Base-by-base conservation (phyloP, 176 grass and related monocot species). In the bread wheat (Triticum aestivum) region DNA sequence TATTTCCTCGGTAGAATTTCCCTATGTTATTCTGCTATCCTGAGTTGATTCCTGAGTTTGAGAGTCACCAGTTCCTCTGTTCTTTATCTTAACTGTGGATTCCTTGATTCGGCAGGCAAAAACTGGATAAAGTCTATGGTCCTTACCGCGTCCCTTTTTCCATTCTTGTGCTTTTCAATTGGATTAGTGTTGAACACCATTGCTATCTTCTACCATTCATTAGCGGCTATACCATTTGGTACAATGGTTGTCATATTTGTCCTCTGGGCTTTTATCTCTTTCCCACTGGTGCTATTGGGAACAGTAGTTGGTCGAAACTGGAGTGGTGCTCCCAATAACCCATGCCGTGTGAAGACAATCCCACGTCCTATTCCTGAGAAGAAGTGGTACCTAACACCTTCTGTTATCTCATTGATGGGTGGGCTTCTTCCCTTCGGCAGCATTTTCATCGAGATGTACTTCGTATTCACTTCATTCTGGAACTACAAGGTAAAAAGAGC, bases 391-490 rank as follows among this genome's bases (percentile, higher is more conserved):
- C 92, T 99, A 62, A 99, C 94, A 58, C 92, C 97, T 62, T 87
- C 89, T 42, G 87, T 99, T 51, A 91, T 99, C 88, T 86, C 97
- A 67, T 74, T 99, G 76, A 96, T 99, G 90, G 97, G 97, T 76
- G 97, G 97, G 20, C 86, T 99, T 52, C 94, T 99, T 73, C 97
- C 97, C 41, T 99, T 99, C 32, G 97, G 97, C 72, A 99, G 97
- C 66, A 99, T 99, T 69, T 99, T 99, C 87, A 99, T 99, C 74
- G 97, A 99, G 90, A 99, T 99, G 97, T 99, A 99, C 80, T 99
- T 99, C 44, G 97, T 99, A 67, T 99, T 99, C 89, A 99, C 97
- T 26, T 99, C 97, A 64, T 99, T 99, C 85, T 99, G 97, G 97
- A 99, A 99, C 81, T 99, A 99, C 84, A 99, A 99, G 97, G 97